Percentiles rank a stretch among this genome's conserved stretches.
These are phyloP conservation scores for Aegilops speltoides DNA, from an alignment of 176 grass and related monocot genomes.

Conservation along the genomic window DNA sequence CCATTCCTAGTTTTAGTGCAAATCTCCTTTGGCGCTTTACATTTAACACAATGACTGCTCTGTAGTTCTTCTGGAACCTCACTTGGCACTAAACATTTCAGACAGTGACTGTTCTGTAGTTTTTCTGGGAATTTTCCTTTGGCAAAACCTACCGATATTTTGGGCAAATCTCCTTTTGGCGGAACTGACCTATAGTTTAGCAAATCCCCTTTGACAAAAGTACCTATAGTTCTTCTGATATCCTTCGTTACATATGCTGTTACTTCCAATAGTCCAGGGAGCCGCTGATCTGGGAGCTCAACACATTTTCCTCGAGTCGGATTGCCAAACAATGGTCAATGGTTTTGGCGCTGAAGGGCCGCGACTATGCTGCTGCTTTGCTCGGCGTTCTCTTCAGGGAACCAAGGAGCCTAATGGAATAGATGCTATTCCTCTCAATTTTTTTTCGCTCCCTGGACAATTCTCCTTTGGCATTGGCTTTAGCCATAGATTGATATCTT, in stretches of 20 bases:
- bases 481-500: constrained; percentile 30
- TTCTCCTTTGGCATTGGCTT: constrained; percentile 72
- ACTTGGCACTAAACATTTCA: constrained; percentile 35
- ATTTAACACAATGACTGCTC: neutral
- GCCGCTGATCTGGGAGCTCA: too few species aligned
- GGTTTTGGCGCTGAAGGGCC: too few species aligned
- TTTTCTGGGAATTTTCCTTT: constrained; percentile 27
- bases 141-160: neutral
- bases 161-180: neutral
- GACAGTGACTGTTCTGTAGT: neutral
- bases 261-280: neutral
- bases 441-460: constrained; percentile 24
- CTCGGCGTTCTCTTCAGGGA: too few species aligned
- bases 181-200: neutral
- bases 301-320: too few species aligned
- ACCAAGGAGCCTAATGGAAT: too few species aligned
- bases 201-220: neutral
- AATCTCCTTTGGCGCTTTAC: constrained; percentile 55
- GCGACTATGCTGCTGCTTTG: too few species aligned
- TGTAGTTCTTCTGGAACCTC: constrained; percentile 3
- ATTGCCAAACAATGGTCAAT: too few species aligned
- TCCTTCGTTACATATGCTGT: constrained; percentile 50
- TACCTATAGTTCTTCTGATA: constrained; percentile 38
- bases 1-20: constrained; percentile 34
- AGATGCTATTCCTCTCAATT: too few species aligned